Evolutionary conservation across 495 filamentous ascomycete genomes (phyloP).

Genomic region (Neurospora tetraspora): DNA sequence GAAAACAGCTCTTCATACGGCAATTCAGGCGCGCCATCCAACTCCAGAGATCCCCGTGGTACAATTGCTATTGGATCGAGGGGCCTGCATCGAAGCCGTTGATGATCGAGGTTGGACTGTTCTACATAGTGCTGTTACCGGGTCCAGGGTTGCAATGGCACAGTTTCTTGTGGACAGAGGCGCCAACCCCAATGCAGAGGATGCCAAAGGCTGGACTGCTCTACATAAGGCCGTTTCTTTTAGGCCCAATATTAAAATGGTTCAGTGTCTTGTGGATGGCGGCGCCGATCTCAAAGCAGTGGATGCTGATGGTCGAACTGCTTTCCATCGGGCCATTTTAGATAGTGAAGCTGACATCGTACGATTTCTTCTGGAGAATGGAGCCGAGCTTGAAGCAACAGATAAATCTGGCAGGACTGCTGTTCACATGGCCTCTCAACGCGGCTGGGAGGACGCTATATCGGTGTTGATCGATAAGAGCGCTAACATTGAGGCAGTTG

Average conservation of each 20-base stretch:
- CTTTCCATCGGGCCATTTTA: no score
- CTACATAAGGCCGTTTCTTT: no score
- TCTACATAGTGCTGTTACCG: no score
- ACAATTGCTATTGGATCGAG: not conserved
- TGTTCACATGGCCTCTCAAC: not conserved
- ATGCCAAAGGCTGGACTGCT: no score
- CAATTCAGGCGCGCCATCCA: no score
- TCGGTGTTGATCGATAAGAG: not conserved
- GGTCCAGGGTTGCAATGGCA: no score
- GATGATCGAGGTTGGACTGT: not conserved
- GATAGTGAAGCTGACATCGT: no score
- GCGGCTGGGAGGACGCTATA: fast-evolving
- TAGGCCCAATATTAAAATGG: no score
- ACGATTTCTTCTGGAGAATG: not conserved
- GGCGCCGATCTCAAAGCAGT: not conserved
- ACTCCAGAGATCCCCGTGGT: no score
- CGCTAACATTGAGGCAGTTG: not conserved
- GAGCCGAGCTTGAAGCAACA: not conserved
- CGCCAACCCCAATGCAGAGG: no score
- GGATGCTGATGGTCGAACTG: not conserved
- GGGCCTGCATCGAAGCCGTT: not conserved
- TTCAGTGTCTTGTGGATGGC: not conserved
- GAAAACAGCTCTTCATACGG: not conserved
- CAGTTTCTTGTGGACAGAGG: no score
- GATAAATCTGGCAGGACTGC: not conserved